Percentiles rank a stretch among this genome's conserved stretches.
phyloP scores from a whole-genome alignment of 805 yeast genomes.

The Suhomyces faveliae region DNA sequence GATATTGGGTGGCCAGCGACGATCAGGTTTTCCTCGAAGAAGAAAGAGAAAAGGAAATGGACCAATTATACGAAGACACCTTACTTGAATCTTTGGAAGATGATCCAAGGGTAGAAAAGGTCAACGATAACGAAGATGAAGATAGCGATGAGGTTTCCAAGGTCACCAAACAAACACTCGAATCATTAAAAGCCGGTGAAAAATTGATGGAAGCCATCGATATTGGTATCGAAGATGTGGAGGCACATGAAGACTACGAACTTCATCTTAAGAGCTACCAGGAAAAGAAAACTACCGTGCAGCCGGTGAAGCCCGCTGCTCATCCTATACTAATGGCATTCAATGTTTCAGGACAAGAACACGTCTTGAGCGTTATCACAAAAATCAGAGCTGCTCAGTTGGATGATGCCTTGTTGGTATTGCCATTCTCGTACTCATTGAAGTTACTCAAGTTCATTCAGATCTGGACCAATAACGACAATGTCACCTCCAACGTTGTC shows the following conservation, averaged over 20 bases:
- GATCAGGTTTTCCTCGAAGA: constrained; percentile 97
- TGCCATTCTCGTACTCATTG: constrained; percentile 83
- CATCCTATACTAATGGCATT: constrained; percentile 76
- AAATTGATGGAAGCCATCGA: constrained; percentile 89
- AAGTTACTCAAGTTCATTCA: constrained; percentile 71
- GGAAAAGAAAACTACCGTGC: constrained; percentile 43
- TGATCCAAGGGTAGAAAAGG: constrained; percentile 33
- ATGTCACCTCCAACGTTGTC: constrained; percentile 41
- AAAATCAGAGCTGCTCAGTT: constrained; percentile 80
- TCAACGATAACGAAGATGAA: constrained; percentile 34
- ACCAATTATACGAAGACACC: constrained; percentile 83
- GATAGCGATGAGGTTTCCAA: constrained; percentile 54
- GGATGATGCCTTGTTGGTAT: constrained; percentile 87
- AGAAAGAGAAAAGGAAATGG: constrained; percentile 94
- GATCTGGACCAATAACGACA: constrained; percentile 59
- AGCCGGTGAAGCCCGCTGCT: constrained; percentile 60
- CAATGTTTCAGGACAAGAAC: constrained; percentile 67
- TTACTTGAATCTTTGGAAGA: constrained; percentile 71
- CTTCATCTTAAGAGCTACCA: constrained; percentile 36
- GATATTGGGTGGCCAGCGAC: constrained; percentile 91
- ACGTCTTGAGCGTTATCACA: constrained; percentile 68
- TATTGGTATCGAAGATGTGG: constrained; percentile 70
- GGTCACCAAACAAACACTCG: constrained; percentile 81
- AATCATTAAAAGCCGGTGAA: constrained; percentile 93
- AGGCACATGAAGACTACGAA: constrained; percentile 51